phyloP scores from a whole-genome alignment of 2,329 filamentous ascomycete genomes.

The Beauveria pseudobassiana region DNA sequence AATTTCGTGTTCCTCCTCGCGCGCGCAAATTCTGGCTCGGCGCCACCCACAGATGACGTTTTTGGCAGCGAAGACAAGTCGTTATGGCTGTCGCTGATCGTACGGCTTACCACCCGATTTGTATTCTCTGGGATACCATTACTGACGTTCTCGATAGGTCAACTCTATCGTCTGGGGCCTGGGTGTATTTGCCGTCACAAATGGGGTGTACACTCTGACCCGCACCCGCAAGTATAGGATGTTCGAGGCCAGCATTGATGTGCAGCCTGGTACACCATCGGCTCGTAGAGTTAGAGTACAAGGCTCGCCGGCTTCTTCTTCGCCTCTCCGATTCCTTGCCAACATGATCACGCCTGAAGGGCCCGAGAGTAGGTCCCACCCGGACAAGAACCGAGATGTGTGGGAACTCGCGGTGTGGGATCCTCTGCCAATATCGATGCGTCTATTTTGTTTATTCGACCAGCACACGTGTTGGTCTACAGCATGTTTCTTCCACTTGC shows the following conservation, averaged over 20 bases:
- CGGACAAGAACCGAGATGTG: constrained; percentile 74
- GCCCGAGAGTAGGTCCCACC: constrained; percentile 77
- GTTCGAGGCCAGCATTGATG: constrained; percentile 80
- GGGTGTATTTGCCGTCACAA: constrained; percentile 57
- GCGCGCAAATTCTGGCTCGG: constrained; percentile 62
- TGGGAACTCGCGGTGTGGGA: constrained; percentile 96
- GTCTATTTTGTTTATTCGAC: constrained; percentile 84
- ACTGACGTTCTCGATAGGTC: constrained; percentile 38
- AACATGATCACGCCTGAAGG: constrained; percentile 59
- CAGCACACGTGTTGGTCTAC: constrained; percentile 86
- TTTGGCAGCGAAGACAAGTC: constrained; percentile 65
- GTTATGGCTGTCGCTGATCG: constrained; percentile 55
- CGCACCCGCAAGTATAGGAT: constrained; percentile 82
- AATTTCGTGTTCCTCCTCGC: constrained; percentile 79
- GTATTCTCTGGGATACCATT: background rate
- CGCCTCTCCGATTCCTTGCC: constrained; percentile 69
- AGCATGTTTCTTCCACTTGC: constrained; percentile 77
- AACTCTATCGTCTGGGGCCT: constrained; percentile 66
- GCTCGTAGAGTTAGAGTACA: constrained; percentile 84
- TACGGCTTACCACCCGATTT: constrained; percentile 26
- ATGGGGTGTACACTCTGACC: constrained; percentile 74
- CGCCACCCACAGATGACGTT: constrained; percentile 63
- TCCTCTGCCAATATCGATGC: constrained; percentile 73
- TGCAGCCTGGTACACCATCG: constrained; percentile 69
- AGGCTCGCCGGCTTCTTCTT: constrained; percentile 69